Evolutionary conservation across 306 rosid species (phyloP), one percentile per base, ranked within the genome.

Genomic region (Alnus rubra): DNA sequence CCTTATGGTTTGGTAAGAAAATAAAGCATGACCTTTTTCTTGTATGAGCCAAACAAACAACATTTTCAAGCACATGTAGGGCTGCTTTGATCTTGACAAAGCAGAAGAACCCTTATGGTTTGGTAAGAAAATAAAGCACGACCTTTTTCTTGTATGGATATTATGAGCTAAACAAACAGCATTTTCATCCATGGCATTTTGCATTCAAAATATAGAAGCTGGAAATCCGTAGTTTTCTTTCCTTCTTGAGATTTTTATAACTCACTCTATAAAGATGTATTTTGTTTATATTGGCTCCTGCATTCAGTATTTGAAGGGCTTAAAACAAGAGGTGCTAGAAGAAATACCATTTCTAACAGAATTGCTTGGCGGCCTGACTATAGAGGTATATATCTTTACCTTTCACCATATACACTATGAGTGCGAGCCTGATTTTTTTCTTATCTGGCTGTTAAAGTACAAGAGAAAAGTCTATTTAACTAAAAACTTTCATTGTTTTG

Each of bases 321-420:
- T 87, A 53, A 81, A 83, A 76, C 72, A 69, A 70, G 89, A 78
- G 76, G 77, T 84, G 87, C 85, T 73, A 75, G 87, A 86, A 76
- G 95, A 89, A 84, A 86, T 92, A 80, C 89, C 95, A 8, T 68
- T 44, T 81, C 81, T 91, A 51, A 44, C 87, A 79, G 97, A 92
- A 49, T 80, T 87, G 80, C 70, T 88, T 76, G 88, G 84, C 13
- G 89, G 78, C 77, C 83, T 84, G 48, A 64, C 77, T 69, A 71
- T 67, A 63, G 88, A 88, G 94, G 97, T 89, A 90, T 69, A 74
- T 69, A 73, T 79, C 64, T 74, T 69, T 37, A 70, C 62, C 48
- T 45, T 62, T 74, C 42, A 83, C 71, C 39, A 80, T 55, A 63
- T 69, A 19, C 37, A 53, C 75, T 81, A 63, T 31, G 76, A 33